Percentiles rank a stretch among this genome's conserved stretches.
phyloP scores from a whole-genome alignment of 305 asterid genomes.

The Fraxinus nigra region DNA sequence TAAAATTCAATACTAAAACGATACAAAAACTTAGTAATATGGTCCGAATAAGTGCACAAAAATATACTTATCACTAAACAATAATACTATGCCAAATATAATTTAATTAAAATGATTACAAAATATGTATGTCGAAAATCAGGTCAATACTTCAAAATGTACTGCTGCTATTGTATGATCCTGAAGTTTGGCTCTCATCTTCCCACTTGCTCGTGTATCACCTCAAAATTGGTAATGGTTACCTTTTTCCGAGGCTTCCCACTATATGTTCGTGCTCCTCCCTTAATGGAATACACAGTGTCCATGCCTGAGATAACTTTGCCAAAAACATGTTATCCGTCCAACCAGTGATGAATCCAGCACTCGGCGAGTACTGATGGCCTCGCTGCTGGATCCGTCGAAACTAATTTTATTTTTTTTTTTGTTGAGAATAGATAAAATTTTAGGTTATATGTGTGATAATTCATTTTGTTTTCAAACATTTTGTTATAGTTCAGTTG shows the following conservation, averaged over 20 bases:
- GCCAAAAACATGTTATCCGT: slow-evolving; percentile 42
- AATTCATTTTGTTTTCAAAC: too few relatives aligned
- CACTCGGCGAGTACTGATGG: too few relatives aligned
- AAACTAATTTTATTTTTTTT: too few relatives aligned
- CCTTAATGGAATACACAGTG: slow-evolving; percentile 72
- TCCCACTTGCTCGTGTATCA: slow-evolving; percentile 79
- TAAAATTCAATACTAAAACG: too few relatives aligned
- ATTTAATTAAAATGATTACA: slow-evolving; percentile 6
- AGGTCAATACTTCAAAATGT: slow-evolving; percentile 24
- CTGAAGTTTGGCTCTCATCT: slow-evolving; percentile 43
- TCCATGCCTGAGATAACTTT: slow-evolving; percentile 90
- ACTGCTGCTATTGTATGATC: background rate
- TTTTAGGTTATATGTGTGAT: too few relatives aligned
- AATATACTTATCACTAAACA: too few relatives aligned
- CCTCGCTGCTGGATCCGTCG: too few relatives aligned
- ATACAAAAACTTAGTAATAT: too few relatives aligned
- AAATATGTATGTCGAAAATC: background rate
- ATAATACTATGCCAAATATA: background rate
- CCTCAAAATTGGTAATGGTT: slow-evolving; percentile 65
- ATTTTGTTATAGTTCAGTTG: too few relatives aligned
- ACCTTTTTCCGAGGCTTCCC: slow-evolving; percentile 89
- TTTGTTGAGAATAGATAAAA: too few relatives aligned
- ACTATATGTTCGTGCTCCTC: slow-evolving; percentile 85
- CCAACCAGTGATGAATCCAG: too few relatives aligned
- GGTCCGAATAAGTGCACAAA: too few relatives aligned